A percentile compares a stretch with the other conserved stretches of the same genome.
Evolutionary conservation across 148 eudicot genomes (phyloP).

Genomic region (Cornus controversa): DNA sequence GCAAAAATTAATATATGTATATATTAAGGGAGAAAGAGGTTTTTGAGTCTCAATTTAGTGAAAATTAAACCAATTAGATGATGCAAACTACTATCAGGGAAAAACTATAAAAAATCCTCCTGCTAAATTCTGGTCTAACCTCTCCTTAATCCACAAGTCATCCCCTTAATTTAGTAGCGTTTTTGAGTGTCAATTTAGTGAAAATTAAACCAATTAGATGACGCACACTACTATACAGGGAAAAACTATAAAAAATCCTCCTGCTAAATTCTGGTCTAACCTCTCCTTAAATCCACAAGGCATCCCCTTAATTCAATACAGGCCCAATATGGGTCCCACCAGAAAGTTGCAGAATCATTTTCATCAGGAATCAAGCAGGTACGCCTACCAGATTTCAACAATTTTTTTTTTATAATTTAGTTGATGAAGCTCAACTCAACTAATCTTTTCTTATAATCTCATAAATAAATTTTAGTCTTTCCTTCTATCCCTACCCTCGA

Average conservation of each 20-base stretch:
- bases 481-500: no score
- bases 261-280: neutral
- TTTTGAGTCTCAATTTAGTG: neutral
- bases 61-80: neutral
- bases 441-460: no score
- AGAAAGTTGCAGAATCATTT: no score
- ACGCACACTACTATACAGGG: neutral
- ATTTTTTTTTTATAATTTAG: no score
- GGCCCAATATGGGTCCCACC: neutral
- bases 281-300: neutral
- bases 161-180: no score
- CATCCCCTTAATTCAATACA: neutral
- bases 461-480: no score
- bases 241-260: neutral
- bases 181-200: neutral
- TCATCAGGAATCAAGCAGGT: no score
- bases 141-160: neutral
- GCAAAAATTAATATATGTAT: slow-evolving; percentile 1
- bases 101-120: neutral
- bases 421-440: no score
- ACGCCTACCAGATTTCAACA: no score
- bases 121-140: neutral
- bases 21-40: neutral
- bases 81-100: neutral
- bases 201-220: neutral